Conservation (phyloP, 345 rosid species). For the Passiflora organensis region DNA sequence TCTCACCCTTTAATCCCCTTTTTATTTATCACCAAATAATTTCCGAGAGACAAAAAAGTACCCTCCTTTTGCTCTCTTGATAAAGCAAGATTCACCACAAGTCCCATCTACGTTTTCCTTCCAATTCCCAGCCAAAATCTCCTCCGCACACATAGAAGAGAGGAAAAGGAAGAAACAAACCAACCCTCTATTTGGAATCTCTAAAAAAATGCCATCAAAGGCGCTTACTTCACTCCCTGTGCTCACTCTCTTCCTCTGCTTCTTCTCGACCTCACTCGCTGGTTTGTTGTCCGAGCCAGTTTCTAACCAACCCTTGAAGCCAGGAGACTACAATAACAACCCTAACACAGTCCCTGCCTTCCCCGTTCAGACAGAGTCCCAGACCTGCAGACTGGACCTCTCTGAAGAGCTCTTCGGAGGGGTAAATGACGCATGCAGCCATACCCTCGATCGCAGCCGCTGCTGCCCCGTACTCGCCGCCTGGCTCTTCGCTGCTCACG, state of each 20-base stretch:
- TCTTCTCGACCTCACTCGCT: constrained; percentile 23
- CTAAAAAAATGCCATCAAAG: constrained; percentile 17
- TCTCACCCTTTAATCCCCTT: constrained; percentile 5
- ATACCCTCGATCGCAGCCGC: constrained; percentile 82
- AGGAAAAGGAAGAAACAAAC: background rate
- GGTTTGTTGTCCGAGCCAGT: constrained; percentile 60
- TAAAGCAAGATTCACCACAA: background rate
- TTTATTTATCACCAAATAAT: background rate
- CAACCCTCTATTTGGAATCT: background rate
- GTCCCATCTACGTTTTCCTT: background rate
- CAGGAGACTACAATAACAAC: constrained; percentile 10
- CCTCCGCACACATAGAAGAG: background rate
- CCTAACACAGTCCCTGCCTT: constrained; percentile 81
- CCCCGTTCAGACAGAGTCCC: constrained; percentile 63
- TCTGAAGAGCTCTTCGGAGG: constrained; percentile 97
- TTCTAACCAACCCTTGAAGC: constrained; percentile 34
- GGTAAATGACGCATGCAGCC: constrained; percentile 77
- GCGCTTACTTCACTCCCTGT: constrained; percentile 16
- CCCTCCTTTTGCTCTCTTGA: background rate
- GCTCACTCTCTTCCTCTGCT: constrained; percentile 17
- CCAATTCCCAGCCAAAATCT: background rate
- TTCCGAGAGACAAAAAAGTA: background rate
- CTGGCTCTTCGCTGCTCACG: constrained; percentile 97
- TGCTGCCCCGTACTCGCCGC: constrained; percentile 97
- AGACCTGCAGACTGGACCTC: constrained; percentile 77